Base-by-base conservation (phyloP, 2,329 filamentous ascomycete genomes). In the Xylariales sp. region DNA sequence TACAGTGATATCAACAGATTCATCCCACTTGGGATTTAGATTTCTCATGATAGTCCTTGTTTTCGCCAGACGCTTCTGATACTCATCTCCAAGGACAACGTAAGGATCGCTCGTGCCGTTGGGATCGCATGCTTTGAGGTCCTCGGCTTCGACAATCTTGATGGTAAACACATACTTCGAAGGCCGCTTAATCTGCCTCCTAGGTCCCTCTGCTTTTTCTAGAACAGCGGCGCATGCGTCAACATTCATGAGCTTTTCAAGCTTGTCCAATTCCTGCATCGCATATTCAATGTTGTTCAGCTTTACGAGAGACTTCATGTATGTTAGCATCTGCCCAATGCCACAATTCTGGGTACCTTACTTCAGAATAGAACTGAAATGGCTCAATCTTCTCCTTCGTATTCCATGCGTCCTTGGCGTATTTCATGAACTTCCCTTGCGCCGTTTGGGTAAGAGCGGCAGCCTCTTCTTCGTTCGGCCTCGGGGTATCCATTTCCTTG, bases 221-320 rank as follows among this genome's bases (percentile, higher is more conserved):
- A 98, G 78, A 12, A 95, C 80, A 38, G 86, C 82, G 3, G 90
- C 90, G 56, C 89, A 96, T 9, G 78, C 84, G 59, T 98, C 93
- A 10, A 95, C 89, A 54, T 96, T 90, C 71, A 97, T 88, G 44
- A 84, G 80, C 57, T 79, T 83, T 60, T 97, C 91, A 5, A 98
- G 74, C 61, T 86, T 88, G 60, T 98, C 93, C 39, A 98, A 75
- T 57, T 95, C 88, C 43, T 89, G 78, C 66, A 95, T 89, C 4
- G 90, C 91, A 64, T 88, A 97, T 64, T 96, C 91, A 50, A 98
- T 83, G 57, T 98, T 95, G 71, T 98, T 98, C 52, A 98, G 77
- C 65, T 97, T 98, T 47, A 98, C 89, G 54, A 98, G 86, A 4
- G 90, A 96, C 87, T 95, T 51, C 31, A 8, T 24, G 32, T 33